Evolutionary conservation across 139 green algal genomes (phyloP).

Genomic region (Ostreobium quekettii): DNA sequence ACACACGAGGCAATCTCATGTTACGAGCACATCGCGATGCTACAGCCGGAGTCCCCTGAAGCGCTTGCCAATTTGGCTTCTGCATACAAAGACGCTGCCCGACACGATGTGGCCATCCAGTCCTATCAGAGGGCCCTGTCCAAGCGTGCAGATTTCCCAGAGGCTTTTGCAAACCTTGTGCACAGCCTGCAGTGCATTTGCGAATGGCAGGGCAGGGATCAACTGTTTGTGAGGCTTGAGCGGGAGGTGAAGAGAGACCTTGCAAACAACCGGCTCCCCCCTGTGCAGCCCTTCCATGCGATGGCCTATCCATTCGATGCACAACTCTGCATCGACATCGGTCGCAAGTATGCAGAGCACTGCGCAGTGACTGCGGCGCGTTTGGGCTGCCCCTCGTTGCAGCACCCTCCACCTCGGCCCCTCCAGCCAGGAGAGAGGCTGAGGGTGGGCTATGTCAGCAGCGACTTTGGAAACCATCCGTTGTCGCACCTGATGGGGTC

Average conservation of each 20-base stretch:
- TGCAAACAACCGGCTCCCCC: slow-evolving; percentile 42
- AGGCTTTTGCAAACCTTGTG: slow-evolving; percentile 76
- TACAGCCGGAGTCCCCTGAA: slow-evolving; percentile 57
- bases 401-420: slow-evolving; percentile 38
- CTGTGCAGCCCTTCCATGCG: slow-evolving; percentile 87
- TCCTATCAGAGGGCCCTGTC: slow-evolving; percentile 61
- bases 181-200: slow-evolving; percentile 80
- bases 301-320: slow-evolving; percentile 79
- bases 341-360: slow-evolving; percentile 49
- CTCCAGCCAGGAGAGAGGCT: slow-evolving; percentile 33
- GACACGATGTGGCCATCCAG: slow-evolving; percentile 60
- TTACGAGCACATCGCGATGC: slow-evolving; percentile 69
- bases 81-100: slow-evolving; percentile 64
- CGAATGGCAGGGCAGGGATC: slow-evolving; percentile 66
- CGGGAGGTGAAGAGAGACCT: slow-evolving; percentile 52
- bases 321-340: slow-evolving; percentile 60
- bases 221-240: slow-evolving; percentile 53
- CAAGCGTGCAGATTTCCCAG: slow-evolving; percentile 61
- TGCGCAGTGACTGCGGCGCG: slow-evolving; percentile 37
- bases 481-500: slow-evolving; percentile 83
- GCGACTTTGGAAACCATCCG: slow-evolving; percentile 89
- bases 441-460: slow-evolving; percentile 65
- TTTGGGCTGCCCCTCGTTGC: slow-evolving; percentile 36
- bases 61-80: slow-evolving; percentile 64
- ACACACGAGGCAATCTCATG: slow-evolving; percentile 63